Evolutionary conservation across 139 green algal genomes (phyloP).

Genomic region (Pseudopediastrum boryanum): DNA sequence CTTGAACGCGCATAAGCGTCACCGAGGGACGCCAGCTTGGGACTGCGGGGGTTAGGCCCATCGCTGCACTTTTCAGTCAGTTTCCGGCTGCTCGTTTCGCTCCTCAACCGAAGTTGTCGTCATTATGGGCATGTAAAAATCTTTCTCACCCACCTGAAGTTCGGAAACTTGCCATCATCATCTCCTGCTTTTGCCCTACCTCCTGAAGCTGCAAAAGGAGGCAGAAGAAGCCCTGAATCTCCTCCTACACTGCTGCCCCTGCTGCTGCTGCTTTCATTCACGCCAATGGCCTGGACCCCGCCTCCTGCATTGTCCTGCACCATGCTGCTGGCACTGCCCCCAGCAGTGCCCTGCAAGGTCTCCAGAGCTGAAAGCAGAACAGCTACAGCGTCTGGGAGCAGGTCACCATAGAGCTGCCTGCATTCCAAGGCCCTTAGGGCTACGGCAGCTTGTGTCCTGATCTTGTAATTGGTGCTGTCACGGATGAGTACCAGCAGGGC

Average conservation of each 20-base stretch:
- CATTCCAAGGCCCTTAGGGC: conserved; percentile 49
- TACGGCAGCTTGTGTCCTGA: conserved; percentile 64
- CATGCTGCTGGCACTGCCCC: conserved; percentile 9
- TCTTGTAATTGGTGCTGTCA: conserved; percentile 74
- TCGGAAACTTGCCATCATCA: conserved; percentile 36
- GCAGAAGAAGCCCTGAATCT: background rate
- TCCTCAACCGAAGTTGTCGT: too few species aligned
- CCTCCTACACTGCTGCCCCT: background rate
- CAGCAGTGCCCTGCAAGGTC: conserved; percentile 23
- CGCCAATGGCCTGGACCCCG: background rate
- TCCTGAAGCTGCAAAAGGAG: background rate
- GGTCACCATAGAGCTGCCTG: conserved; percentile 42
- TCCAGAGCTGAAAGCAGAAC: conserved; percentile 53
- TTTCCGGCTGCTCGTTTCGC: too few species aligned
- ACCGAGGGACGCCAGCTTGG: too few species aligned
- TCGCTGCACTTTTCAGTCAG: too few species aligned
- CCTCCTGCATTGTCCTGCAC: background rate
- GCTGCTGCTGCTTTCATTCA: background rate
- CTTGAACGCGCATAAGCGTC: too few species aligned
- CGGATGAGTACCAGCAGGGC: conserved; percentile 66
- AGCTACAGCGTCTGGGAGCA: conserved; percentile 48
- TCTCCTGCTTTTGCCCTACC: conserved; percentile 4
- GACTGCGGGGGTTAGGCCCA: too few species aligned
- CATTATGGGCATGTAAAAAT: too few species aligned
- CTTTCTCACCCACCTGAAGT: conserved; percentile 29